Evolutionary conservation across 148 eudicot species (phyloP).

Genomic region (Amaranthus palmeri): DNA sequence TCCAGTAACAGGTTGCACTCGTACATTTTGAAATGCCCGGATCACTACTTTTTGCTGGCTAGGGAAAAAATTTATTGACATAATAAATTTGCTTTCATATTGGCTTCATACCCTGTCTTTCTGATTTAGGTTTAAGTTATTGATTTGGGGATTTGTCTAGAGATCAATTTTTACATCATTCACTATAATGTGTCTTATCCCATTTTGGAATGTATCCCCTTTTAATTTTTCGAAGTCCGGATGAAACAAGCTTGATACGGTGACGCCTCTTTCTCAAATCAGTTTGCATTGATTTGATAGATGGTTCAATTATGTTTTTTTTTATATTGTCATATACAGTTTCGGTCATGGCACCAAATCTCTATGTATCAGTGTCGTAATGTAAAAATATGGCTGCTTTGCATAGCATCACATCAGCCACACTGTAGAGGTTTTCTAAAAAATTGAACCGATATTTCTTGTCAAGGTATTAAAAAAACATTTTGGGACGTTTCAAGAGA

Average conservation of each 20-base stretch:
- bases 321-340: not conserved
- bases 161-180: not conserved
- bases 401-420: too few relatives aligned
- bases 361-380: too few relatives aligned
- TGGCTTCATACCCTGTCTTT: not conserved
- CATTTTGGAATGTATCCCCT: not conserved
- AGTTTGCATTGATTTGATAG: not conserved
- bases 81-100: not conserved
- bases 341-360: not conserved
- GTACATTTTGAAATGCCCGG: not conserved
- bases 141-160: not conserved
- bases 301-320: not conserved
- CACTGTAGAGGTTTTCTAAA: too few relatives aligned
- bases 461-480: too few relatives aligned
- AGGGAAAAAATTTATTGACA: not conserved
- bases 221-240: not conserved
- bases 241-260: not conserved
- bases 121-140: not conserved
- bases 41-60: not conserved
- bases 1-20: not conserved
- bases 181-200: not conserved
- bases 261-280: too few relatives aligned
- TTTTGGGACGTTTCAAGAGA: too few relatives aligned
- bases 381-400: too few relatives aligned
- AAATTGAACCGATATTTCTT: too few relatives aligned